Conservation (phyloP, 495 filamentous ascomycete genomes). For the Penicillium tannophilum region DNA sequence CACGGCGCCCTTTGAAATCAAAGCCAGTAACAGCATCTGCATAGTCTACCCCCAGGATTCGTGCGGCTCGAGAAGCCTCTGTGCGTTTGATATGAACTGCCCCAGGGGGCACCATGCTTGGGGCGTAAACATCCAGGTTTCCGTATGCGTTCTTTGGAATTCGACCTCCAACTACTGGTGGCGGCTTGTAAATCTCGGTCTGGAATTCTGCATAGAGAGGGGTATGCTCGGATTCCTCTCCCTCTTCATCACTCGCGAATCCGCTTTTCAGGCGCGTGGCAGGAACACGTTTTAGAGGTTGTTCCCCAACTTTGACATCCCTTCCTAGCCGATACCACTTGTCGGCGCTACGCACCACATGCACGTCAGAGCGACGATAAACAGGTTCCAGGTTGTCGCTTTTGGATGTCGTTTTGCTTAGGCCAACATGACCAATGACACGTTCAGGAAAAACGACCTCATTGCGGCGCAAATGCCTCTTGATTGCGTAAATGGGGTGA, state of each 20-base stretch:
- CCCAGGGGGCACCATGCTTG: conserved; percentile 87
- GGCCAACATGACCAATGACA: conserved; percentile 73
- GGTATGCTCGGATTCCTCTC: conserved; percentile 41
- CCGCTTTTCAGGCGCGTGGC: conserved; percentile 42
- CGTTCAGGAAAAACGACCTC: conserved; percentile 76
- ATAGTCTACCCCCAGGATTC: conserved; percentile 79
- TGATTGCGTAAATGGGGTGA: conserved; percentile 87
- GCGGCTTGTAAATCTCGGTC: conserved; percentile 73
- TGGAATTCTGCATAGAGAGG: conserved; percentile 74
- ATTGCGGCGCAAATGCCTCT: conserved; percentile 81
- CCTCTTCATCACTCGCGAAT: conserved; percentile 41
- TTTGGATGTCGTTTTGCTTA: conserved; percentile 62
- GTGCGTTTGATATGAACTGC: conserved; percentile 70
- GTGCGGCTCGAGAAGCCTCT: conserved; percentile 70
- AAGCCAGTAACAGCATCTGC: conserved; percentile 91
- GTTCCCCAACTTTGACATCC: conserved; percentile 71
- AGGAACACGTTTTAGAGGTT: conserved; percentile 71
- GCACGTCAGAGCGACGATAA: conserved; percentile 79
- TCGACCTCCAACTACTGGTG: conserved; percentile 70
- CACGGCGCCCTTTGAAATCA: conserved; percentile 76
- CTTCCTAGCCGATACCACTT: conserved; percentile 88
- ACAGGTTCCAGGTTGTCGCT: conserved; percentile 61
- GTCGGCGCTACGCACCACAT: conserved; percentile 70
- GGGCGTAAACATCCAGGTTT: conserved; percentile 89
- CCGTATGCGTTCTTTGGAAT: conserved; percentile 86